Percentiles rank a stretch among this genome's conserved stretches.
Conservation (phyloP, 371 early-diverging fungal genomes). For the Amoeboaphelidium protococcarum region DNA sequence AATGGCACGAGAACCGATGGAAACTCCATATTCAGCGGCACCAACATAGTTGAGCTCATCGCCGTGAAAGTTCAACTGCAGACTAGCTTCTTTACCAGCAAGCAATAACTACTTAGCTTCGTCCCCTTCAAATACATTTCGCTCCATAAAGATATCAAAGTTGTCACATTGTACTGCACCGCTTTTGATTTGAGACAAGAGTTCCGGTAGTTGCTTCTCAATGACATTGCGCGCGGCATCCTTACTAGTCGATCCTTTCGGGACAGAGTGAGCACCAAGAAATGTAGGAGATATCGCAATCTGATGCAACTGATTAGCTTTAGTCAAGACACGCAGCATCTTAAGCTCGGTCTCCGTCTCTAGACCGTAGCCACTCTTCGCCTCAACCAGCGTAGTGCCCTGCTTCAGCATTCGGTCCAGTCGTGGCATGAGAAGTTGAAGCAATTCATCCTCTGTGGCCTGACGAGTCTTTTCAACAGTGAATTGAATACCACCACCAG, state of each 20-base stretch:
- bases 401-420: not conserved
- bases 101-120: not conserved
- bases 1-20: conserved; percentile 2
- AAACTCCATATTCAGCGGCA: conserved; percentile 1
- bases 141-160: conserved; percentile 3
- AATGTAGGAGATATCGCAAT: conserved; percentile 2
- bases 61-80: conserved; percentile 4
- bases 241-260: not conserved
- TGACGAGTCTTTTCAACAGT: conserved; percentile 1
- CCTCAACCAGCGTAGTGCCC: conserved; percentile 2
- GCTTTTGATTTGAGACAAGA: not conserved
- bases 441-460: not conserved
- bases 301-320: not conserved
- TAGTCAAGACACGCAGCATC: conserved; percentile 2
- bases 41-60: conserved; percentile 3
- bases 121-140: conserved; percentile 2
- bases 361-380: conserved; percentile 4
- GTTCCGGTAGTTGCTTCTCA: conserved; percentile 1
- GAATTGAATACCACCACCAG: conserved; percentile 4
- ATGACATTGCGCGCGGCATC: not conserved
- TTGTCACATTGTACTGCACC: conserved; percentile 1
- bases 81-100: conserved; percentile 1
- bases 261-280: conserved; percentile 4
- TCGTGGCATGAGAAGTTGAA: not conserved
- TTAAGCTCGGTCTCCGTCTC: conserved; percentile 4